A percentile compares a stretch with the other conserved stretches of the same genome.
Conservation (phyloP, 805 yeast species). For the Saccharomycopsis capsularis region DNA sequence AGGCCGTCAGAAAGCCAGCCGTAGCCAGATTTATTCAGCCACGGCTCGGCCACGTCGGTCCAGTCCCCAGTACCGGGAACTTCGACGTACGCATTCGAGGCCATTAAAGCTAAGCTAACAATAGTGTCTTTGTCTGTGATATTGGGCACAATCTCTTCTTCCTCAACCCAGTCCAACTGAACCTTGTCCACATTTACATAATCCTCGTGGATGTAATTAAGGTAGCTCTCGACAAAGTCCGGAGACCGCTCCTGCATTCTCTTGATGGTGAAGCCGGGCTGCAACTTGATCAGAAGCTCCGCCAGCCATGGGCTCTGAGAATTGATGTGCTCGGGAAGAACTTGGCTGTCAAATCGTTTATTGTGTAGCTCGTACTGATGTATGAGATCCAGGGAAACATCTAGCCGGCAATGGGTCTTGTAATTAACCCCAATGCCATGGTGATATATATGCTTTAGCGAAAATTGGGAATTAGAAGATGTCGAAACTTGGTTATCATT, state of each 20-base stretch:
- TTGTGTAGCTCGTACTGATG: conserved; percentile 14
- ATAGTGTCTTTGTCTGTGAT: conserved; percentile 68
- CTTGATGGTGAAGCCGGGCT: conserved; percentile 23
- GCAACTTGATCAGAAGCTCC: conserved; percentile 22
- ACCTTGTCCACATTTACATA: conserved; percentile 27
- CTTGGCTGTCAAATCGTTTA: neutral
- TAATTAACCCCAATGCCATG: conserved; percentile 46
- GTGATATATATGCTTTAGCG: conserved; percentile 54
- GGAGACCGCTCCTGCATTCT: conserved; percentile 47
- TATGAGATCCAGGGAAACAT: conserved; percentile 37
- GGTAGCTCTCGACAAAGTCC: conserved; percentile 57
- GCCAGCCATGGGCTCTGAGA: conserved; percentile 35
- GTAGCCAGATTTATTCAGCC: conserved; percentile 43
- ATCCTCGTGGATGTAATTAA: conserved; percentile 46
- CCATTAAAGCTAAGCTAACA: conserved; percentile 70
- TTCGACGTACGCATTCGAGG: conserved; percentile 85
- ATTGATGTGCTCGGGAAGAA: conserved; percentile 30
- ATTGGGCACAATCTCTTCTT: conserved; percentile 60
- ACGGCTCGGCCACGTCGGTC: conserved; percentile 66
- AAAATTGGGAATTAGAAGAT: no score
- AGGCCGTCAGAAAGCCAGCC: conserved; percentile 88
- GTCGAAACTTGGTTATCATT: no score
- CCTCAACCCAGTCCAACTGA: conserved; percentile 58
- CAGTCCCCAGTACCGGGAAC: conserved; percentile 77
- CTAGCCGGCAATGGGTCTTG: conserved; percentile 42